A percentile compares a stretch with the other conserved stretches of the same genome.
Conservation (phyloP, 1,139 yeast species). For the Geotrichum klebahnii region DNA sequence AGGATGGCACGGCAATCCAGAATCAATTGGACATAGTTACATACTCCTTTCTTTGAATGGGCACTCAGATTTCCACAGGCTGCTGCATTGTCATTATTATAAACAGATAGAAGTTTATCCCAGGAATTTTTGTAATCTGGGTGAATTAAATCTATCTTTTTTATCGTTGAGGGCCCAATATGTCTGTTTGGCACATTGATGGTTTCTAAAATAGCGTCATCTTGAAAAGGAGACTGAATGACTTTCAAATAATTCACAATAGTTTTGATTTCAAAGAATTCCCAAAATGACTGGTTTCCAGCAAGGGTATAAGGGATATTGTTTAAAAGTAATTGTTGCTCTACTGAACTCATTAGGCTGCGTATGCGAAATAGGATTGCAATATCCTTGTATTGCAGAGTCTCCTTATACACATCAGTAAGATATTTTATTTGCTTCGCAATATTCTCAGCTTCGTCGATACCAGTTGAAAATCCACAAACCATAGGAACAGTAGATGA, state of each 20-base stretch:
- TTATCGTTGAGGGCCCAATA: conserved; percentile 58
- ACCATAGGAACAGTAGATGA: conserved; percentile 31
- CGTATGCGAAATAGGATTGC: conserved; percentile 68
- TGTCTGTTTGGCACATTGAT: conserved; percentile 63
- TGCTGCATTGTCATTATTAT: not conserved
- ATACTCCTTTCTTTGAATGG: conserved; percentile 19
- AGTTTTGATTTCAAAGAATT: conserved; percentile 13
- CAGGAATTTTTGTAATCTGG: not conserved
- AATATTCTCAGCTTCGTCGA: conserved; percentile 56
- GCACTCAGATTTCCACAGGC: conserved; percentile 17
- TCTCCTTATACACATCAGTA: conserved; percentile 25
- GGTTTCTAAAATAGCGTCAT: conserved; percentile 55
- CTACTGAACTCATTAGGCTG: conserved; percentile 55
- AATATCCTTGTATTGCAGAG: conserved; percentile 52
- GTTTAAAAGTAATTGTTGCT: conserved; percentile 52
- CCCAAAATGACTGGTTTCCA: conserved; percentile 20
- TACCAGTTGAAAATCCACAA: conserved; percentile 41
- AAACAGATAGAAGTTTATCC: conserved; percentile 3
- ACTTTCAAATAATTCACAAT: conserved; percentile 63
- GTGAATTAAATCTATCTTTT: conserved; percentile 23
- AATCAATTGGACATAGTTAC: conserved; percentile 21
- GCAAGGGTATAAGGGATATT: conserved; percentile 59
- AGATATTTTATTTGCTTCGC: conserved; percentile 49
- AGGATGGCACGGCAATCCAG: conserved; percentile 10
- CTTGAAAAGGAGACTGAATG: conserved; percentile 51